Evolutionary conservation across 192 early-diverging fungal genomes (phyloP).

Genomic region (Gamsiella multidivaricata): DNA sequence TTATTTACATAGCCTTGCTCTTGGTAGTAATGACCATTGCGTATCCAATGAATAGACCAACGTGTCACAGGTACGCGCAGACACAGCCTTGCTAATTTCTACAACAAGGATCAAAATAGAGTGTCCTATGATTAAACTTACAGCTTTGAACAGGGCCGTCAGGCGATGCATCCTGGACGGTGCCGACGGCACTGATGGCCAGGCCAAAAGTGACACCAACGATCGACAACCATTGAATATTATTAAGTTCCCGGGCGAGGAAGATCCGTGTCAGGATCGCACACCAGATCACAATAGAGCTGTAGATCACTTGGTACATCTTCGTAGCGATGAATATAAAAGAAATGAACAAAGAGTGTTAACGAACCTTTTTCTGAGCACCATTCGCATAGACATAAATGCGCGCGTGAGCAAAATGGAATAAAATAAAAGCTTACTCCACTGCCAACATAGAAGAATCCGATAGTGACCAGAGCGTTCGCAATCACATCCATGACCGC

Average conservation of each 20-base stretch:
- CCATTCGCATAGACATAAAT: background rate
- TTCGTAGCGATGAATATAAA: slow-evolving; percentile 18
- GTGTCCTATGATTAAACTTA: slow-evolving; percentile 29
- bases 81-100: too few relatives aligned
- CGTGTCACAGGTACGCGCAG: too few relatives aligned
- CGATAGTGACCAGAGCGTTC: slow-evolving; percentile 65
- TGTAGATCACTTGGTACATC: slow-evolving; percentile 75
- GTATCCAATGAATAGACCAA: slow-evolving; percentile 6
- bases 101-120: too few relatives aligned
- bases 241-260: slow-evolving; percentile 59
- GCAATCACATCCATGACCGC: slow-evolving; percentile 64
- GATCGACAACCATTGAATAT: slow-evolving; percentile 64
- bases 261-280: slow-evolving; percentile 67
- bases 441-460: slow-evolving; percentile 68
- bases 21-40: too few relatives aligned
- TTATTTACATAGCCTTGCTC: background rate
- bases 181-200: slow-evolving; percentile 63
- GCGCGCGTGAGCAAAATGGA: background rate
- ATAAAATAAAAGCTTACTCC: slow-evolving; percentile 57
- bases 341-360: slow-evolving; percentile 9
- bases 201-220: slow-evolving; percentile 64
- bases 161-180: slow-evolving; percentile 30
- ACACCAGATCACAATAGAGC: slow-evolving; percentile 72
- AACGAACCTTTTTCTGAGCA: too few relatives aligned
- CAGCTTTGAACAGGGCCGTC: slow-evolving; percentile 47